Conservation (phyloP, 345 rosid species). For the Eucalyptus regnans region DNA sequence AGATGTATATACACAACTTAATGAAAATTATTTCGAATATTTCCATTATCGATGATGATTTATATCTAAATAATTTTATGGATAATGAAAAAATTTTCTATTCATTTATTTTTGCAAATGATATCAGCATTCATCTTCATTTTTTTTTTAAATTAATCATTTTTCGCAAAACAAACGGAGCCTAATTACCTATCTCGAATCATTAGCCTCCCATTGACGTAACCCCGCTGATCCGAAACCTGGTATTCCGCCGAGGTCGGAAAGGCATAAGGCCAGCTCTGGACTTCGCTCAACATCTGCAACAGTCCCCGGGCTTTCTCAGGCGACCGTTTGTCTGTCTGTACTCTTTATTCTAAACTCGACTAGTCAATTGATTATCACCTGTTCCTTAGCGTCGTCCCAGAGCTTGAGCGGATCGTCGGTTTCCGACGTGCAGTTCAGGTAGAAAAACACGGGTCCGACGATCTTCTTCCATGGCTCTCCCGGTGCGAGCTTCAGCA, state of each 20-base stretch:
- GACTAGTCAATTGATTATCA: neutral
- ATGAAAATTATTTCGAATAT: no score
- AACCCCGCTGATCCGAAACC: slow-evolving; percentile 38
- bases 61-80: no score
- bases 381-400: slow-evolving; percentile 83
- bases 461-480: slow-evolving; percentile 95
- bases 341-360: neutral
- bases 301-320: neutral
- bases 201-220: slow-evolving; percentile 43
- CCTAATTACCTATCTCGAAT: slow-evolving; percentile 42
- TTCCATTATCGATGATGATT: no score
- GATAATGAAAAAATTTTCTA: no score
- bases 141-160: no score
- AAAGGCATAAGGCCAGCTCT: slow-evolving; percentile 77
- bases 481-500: slow-evolving; percentile 39
- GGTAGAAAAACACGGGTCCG: slow-evolving; percentile 70
- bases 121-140: no score
- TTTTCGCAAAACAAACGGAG: no score
- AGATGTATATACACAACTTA: neutral
- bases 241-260: slow-evolving; percentile 64
- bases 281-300: slow-evolving; percentile 49
- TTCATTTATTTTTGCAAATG: no score
- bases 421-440: slow-evolving; percentile 27
- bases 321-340: neutral
- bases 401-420: slow-evolving; percentile 37